Evolutionary conservation across 495 filamentous ascomycete genomes (phyloP).

Genomic region (Penicillium herquei): DNA sequence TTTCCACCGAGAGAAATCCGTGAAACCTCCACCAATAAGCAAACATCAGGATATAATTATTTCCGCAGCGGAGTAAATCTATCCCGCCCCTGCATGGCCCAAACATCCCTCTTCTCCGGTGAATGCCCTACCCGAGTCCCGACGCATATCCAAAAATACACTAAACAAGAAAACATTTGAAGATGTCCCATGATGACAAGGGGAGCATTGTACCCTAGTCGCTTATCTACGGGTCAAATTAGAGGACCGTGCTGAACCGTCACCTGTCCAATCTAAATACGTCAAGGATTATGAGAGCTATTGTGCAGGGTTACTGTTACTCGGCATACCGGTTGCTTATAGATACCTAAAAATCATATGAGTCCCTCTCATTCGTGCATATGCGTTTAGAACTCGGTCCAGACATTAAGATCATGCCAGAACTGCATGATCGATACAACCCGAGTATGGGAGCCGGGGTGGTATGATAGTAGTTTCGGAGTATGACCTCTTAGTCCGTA

Average conservation of each 20-base stretch:
- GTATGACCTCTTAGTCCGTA: no score
- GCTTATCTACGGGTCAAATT: no score
- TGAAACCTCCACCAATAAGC: conserved; percentile 5
- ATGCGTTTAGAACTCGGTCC: no score
- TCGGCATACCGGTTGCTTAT: not conserved
- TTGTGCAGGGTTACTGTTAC: not conserved
- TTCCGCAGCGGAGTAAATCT: conserved; percentile 21
- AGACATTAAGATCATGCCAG: no score
- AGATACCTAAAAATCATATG: not conserved
- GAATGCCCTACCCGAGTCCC: no score
- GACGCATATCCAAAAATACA: no score
- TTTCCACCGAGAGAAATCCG: not conserved
- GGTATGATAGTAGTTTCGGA: not conserved
- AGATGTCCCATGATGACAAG: no score
- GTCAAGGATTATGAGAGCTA: not conserved
- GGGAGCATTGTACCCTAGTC: no score
- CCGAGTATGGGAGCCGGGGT: not conserved
- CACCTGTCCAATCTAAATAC: not conserved
- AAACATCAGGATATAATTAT: conserved; percentile 16
- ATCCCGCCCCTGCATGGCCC: conserved; percentile 8
- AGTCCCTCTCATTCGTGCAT: no score
- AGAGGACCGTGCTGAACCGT: no score
- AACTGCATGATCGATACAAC: not conserved
- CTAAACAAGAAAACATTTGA: no score
- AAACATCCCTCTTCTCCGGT: no score